Base-by-base conservation (phyloP, 2,329 filamentous ascomycete species). In the Elsinoe perseae region DNA sequence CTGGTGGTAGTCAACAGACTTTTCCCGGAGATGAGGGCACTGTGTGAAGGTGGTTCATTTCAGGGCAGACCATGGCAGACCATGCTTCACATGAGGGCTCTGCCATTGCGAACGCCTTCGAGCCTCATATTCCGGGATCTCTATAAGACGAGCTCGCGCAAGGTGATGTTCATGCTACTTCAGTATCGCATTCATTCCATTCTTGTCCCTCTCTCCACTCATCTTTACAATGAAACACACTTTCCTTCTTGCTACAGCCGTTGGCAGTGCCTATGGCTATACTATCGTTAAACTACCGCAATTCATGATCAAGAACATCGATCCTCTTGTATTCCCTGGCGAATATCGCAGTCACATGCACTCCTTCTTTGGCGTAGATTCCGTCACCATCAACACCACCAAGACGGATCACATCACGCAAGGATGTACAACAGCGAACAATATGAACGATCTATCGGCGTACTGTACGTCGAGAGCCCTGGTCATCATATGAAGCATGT, bases 281-380 rank as follows among this genome's bases (percentile, higher is more conserved):
- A 70, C 68, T 9, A 61, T 65, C 54, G 64, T 70, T 56, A 60
- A 73, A 2, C 28, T 53, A 10, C 40, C 48, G 10, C 58, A 48
- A 4, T 75, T 74, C 60, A 74, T 75, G 71, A 61, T 65, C 56
- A 76, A 75, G 61, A 75, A 75, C 63, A 71, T 76, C 57, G 73
- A 75, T 53, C 71, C 73, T 1, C 72, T 75, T 36, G 70, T 74
- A 34, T 66, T 70, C 44, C 73, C 73, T 0, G 72, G 72, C 3
- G 55, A 65, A 30, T 73, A 72, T 61, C 70, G 68, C 50, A 71
- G 68, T 2, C 73, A 76, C 62, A 62, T 75, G 55, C 73, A 75
- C 63, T 72, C 71, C 4, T 74, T 75, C 65, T 75, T 71, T 59
- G 73, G 73, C 53, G 73, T 71, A 4, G 73, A 75, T 57, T 68